Percentiles rank a stretch among this genome's conserved stretches.
Evolutionary conservation across 2,329 filamentous ascomycete species (phyloP).

Genomic region (Beauveria rudraprayagi): DNA sequence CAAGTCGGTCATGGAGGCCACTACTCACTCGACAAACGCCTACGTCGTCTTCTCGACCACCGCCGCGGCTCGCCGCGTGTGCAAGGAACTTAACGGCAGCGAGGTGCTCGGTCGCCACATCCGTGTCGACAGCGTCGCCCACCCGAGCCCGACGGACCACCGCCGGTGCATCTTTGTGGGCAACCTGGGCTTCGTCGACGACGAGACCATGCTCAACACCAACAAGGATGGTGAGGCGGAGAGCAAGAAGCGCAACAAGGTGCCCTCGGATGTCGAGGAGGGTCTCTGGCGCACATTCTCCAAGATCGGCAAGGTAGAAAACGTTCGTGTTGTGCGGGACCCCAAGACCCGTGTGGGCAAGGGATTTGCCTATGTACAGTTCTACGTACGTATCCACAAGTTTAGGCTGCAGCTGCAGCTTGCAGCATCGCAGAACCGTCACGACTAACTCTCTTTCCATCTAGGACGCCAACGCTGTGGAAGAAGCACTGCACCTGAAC

Average conservation of each 20-base stretch:
- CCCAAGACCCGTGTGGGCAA: slow-evolving; percentile 88
- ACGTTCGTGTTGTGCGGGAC: slow-evolving; percentile 85
- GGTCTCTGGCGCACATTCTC: slow-evolving; percentile 79
- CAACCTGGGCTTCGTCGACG: slow-evolving; percentile 92
- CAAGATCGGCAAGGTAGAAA: slow-evolving; percentile 75
- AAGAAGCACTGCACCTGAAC: slow-evolving; percentile 80
- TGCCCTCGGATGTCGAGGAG: slow-evolving; percentile 82
- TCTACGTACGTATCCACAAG: slow-evolving; percentile 48
- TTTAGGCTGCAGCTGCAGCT: neutral
- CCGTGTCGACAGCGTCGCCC: slow-evolving; percentile 82
- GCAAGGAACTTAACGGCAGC: slow-evolving; percentile 72
- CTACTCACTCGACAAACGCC: slow-evolving; percentile 87
- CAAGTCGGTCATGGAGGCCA: slow-evolving; percentile 81
- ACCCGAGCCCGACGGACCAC: slow-evolving; percentile 75
- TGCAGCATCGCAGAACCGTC: neutral
- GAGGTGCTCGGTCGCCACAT: slow-evolving; percentile 80
- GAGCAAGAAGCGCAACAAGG: slow-evolving; percentile 65
- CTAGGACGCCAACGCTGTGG: slow-evolving; percentile 75
- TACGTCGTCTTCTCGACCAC: slow-evolving; percentile 82
- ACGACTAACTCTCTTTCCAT: slow-evolving; percentile 10
- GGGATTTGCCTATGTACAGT: slow-evolving; percentile 96
- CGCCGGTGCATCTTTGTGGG: slow-evolving; percentile 92
- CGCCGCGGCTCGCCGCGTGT: slow-evolving; percentile 67
- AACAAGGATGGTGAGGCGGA: slow-evolving; percentile 58
- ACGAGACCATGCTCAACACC: slow-evolving; percentile 65